Conservation (phyloP, 2,329 filamentous ascomycete species). For the Chalaropsis thielavioides region DNA sequence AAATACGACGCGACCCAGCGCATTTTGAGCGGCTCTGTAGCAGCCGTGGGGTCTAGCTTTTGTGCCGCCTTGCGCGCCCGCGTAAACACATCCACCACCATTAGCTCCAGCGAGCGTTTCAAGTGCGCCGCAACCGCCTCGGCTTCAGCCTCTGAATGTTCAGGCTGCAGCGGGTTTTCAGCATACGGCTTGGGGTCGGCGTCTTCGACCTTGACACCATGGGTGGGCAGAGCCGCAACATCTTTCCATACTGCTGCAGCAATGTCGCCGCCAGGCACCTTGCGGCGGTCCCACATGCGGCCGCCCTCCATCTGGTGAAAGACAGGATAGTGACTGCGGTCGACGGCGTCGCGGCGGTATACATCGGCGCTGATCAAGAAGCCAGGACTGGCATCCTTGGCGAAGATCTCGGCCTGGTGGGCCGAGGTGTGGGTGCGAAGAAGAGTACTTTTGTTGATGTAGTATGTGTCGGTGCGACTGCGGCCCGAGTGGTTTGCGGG, state of each 20-base stretch:
- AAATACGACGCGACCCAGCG: conserved; percentile 97
- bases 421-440: conserved; percentile 89
- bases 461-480: conserved; percentile 84
- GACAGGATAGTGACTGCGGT: conserved; percentile 86
- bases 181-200: conserved; percentile 63
- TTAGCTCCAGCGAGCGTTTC: conserved; percentile 74
- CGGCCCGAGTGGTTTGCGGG: conserved; percentile 76
- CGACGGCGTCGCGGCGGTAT: conserved; percentile 87
- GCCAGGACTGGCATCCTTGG: conserved; percentile 54
- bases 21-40: conserved; percentile 63
- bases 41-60: conserved; percentile 42
- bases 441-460: conserved; percentile 71
- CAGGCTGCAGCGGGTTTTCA: conserved; percentile 68
- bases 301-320: conserved; percentile 99
- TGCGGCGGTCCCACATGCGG: conserved; percentile 65
- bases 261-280: conserved; percentile 40
- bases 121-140: conserved; percentile 73
- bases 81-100: conserved; percentile 80
- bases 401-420: conserved; percentile 74
- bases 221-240: conserved; percentile 54
- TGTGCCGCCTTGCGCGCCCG: conserved; percentile 61
- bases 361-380: conserved; percentile 91
- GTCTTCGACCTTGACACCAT: conserved; percentile 68
- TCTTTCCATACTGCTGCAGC: conserved; percentile 55
- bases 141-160: conserved; percentile 62